Conservation (phyloP, 495 filamentous ascomycete species). For the Tuber umbilicatum region DNA sequence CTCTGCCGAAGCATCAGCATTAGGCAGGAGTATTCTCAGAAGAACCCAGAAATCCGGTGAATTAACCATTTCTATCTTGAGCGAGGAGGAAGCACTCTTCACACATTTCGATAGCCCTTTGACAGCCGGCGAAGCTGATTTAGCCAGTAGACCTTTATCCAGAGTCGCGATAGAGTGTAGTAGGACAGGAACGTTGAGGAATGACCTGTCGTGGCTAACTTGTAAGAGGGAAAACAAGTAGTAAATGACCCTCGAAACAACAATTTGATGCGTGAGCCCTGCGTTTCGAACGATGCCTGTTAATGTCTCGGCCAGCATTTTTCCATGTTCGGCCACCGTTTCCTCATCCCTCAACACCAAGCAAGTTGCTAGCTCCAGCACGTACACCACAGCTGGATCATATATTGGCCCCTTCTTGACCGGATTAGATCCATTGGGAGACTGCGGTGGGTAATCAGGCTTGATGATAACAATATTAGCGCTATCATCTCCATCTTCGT, state of each 20-base stretch:
- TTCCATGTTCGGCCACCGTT: slow-evolving; percentile 65
- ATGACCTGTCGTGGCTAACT: slow-evolving; percentile 83
- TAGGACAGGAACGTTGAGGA: slow-evolving; percentile 84
- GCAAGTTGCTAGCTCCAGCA: slow-evolving; percentile 81
- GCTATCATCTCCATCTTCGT: slow-evolving; percentile 60
- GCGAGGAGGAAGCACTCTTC: slow-evolving; percentile 51
- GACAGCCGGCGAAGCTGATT: slow-evolving; percentile 65
- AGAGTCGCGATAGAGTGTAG: slow-evolving; percentile 87
- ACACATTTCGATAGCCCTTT: slow-evolving; percentile 76
- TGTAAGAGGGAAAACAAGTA: slow-evolving; percentile 80
- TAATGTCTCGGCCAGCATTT: slow-evolving; percentile 68
- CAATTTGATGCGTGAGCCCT: slow-evolving; percentile 65
- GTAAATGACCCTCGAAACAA: slow-evolving; percentile 74
- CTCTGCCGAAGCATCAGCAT: slow-evolving; percentile 60
- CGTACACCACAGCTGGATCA: slow-evolving; percentile 77
- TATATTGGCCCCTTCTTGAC: slow-evolving; percentile 57
- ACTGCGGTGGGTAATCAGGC: slow-evolving; percentile 57
- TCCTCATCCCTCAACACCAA: slow-evolving; percentile 69
- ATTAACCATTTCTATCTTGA: slow-evolving; percentile 86
- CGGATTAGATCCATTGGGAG: slow-evolving; percentile 52
- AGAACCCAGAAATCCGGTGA: slow-evolving; percentile 98
- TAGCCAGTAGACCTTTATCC: slow-evolving; percentile 65
- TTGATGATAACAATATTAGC: slow-evolving; percentile 83
- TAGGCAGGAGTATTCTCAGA: slow-evolving; percentile 62
- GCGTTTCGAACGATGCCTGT: slow-evolving; percentile 76